Conservation (phyloP, 2,329 filamentous ascomycete species). For the Rhynchosporium graminicola region DNA sequence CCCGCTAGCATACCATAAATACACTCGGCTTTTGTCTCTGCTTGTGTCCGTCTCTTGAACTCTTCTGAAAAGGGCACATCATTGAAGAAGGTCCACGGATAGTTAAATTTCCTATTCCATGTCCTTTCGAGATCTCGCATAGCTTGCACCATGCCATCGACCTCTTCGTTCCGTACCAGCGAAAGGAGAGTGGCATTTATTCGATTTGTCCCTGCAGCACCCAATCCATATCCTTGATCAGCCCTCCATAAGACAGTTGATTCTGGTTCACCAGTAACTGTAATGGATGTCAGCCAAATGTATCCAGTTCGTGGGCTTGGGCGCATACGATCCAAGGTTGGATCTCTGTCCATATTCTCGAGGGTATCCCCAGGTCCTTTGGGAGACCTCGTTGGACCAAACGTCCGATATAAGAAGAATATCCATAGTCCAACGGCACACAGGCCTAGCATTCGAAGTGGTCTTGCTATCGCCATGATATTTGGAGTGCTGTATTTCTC, state of each 20-base stretch:
- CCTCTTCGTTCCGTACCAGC: constrained; percentile 88
- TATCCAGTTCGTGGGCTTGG: not conserved
- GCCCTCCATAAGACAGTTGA: constrained; percentile 69
- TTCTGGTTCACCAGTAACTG: constrained; percentile 81
- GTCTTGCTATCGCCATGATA: constrained; percentile 81
- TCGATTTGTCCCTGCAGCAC: constrained; percentile 74
- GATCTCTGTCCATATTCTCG: constrained; percentile 72
- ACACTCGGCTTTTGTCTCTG: constrained; percentile 84
- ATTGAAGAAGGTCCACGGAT: constrained; percentile 99
- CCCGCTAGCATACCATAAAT: constrained; percentile 65
- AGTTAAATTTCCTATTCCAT: constrained; percentile 99
- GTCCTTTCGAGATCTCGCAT: constrained; percentile 92
- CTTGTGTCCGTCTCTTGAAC: constrained; percentile 81
- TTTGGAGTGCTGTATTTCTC: constrained; percentile 26
- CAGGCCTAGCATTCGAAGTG: constrained; percentile 76
- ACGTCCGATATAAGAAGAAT: constrained; percentile 77
- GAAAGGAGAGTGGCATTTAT: constrained; percentile 93
- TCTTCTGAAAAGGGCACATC: constrained; percentile 91
- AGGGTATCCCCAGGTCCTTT: constrained; percentile 47
- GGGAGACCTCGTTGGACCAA: constrained; percentile 55
- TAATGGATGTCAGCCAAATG: constrained; percentile 21
- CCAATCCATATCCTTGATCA: constrained; percentile 74
- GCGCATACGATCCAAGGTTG: constrained; percentile 79
- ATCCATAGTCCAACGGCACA: constrained; percentile 72
- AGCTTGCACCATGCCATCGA: constrained; percentile 78